Percentiles rank a stretch among this genome's conserved stretches.
These are phyloP conservation scores for Meripilus lineatus DNA, from an alignment of 1,284 basidiomycete genomes.

Conservation along the genomic window DNA sequence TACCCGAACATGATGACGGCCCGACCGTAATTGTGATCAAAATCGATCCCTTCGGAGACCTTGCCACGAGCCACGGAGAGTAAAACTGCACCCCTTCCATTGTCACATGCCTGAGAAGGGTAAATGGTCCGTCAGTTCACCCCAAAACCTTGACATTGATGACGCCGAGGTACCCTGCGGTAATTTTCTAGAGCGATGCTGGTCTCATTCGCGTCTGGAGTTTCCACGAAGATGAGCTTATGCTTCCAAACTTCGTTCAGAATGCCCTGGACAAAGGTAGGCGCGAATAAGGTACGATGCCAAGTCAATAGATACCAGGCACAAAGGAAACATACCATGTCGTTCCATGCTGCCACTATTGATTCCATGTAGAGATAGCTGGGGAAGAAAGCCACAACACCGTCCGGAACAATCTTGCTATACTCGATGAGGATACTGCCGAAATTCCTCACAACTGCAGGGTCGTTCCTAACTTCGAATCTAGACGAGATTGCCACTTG, in stretches of 20 bases:
- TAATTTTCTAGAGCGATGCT: conserved; percentile 98
- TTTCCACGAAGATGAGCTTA: conserved; percentile 99
- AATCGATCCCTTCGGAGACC: conserved; percentile 99
- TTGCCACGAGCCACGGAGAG: conserved; percentile 98
- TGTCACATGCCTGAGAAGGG: conserved; percentile 86
- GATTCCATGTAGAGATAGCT: conserved; percentile 99
- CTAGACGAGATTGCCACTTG: conserved; percentile 99
- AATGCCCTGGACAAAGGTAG: conserved; percentile 69
- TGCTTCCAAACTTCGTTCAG: conserved; percentile 99
- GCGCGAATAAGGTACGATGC: background rate
- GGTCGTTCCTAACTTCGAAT: conserved; percentile 99
- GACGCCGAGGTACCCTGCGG: conserved; percentile 62
- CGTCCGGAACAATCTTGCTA: conserved; percentile 96
- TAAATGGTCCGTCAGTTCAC: background rate
- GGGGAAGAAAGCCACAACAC: conserved; percentile 99
- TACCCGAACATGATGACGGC: conserved; percentile 99
- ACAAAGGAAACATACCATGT: conserved; percentile 71
- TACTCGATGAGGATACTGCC: conserved; percentile 98
- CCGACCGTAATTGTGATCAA: conserved; percentile 98
- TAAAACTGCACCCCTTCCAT: conserved; percentile 94
- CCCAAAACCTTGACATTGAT: background rate
- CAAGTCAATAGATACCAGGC: background rate
- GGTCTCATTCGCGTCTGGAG: conserved; percentile 98
- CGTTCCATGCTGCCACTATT: conserved; percentile 99
- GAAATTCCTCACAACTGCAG: conserved; percentile 98